Evolutionary conservation across 805 yeast genomes (phyloP), one percentile per base, ranked within the genome.

Genomic region (Candida pseudoglaebosa): DNA sequence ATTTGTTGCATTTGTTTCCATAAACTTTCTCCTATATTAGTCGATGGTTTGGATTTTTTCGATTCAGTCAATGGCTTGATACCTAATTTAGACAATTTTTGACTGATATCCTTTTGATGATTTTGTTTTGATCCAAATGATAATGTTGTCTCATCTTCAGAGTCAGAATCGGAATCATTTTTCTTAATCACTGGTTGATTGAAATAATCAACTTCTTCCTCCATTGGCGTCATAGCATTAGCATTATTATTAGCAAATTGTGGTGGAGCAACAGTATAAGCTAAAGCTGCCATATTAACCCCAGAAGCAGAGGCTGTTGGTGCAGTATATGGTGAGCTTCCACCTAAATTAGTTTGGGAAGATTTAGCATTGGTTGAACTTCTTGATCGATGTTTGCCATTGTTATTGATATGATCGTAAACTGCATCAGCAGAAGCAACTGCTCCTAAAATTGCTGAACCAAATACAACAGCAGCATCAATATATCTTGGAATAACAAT

Each of bases 391-490:
- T 66, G 54, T 38, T 61, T 59, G 18, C 68, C 67, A 46, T 52
- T 56, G 21, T 55, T 45, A 17, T 41, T 35, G 30, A 61, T 45
- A 48, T 69, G 68, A 48, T 62, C 66, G 32, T 54, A 42, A 40
- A 74, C 73, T 10, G 75, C 73, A 44, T 76, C 80, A 48, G 82
- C 81, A 8, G 93, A 88, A 3, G 98, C 98, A 45, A 82, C 88
- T 2, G 98, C 97, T 28, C 98, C 99, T 44, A 93, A 71, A 57
- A 93, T 68, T 0, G 99, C 98, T 3, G 96, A 77, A 17, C 99
- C 99, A 56, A 91, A 85, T 2, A 93, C 98, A 28, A 93, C 99
- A 2, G 97, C 95, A 1, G 97, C 93, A 57, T 91, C 98, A 52
- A 91, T 89, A 62, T 93, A 90, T 53, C 91, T 76, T 35, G 99